Evolutionary conservation across 441 rosid genomes (phyloP).

Genomic region (Hura crepitans): DNA sequence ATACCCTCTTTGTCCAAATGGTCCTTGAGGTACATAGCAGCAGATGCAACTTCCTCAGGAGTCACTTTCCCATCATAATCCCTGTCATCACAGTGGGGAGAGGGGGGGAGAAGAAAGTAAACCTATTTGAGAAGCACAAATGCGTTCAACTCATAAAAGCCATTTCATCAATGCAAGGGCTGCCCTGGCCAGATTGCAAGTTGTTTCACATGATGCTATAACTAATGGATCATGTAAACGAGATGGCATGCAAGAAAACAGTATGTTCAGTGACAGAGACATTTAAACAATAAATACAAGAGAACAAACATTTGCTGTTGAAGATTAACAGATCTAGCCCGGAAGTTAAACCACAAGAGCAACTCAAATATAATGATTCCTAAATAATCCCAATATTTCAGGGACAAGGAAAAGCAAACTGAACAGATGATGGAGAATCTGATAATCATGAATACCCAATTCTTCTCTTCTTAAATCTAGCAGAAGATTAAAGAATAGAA

Average conservation of each 20-base stretch:
- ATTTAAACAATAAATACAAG: too few species aligned
- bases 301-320: too few species aligned
- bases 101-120: conserved; percentile 12
- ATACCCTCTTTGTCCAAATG: conserved; percentile 80
- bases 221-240: not conserved
- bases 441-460: too few species aligned
- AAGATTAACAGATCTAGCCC: too few species aligned
- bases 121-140: conserved; percentile 3
- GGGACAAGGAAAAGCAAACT: too few species aligned
- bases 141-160: not conserved
- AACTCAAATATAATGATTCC: too few species aligned
- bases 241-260: not conserved
- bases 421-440: too few species aligned
- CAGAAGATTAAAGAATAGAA: too few species aligned
- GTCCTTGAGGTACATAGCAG: conserved; percentile 69
- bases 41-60: conserved; percentile 88
- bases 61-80: conserved; percentile 88
- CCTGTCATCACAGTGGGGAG: conserved; percentile 40
- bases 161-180: not conserved
- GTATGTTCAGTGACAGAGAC: not conserved
- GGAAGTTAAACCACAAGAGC: too few species aligned
- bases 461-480: too few species aligned
- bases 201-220: not conserved
- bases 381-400: too few species aligned
- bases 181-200: not conserved